Evolutionary conservation across 2,329 filamentous ascomycete genomes (phyloP).

Genomic region (Talaromyces pinophilus): DNA sequence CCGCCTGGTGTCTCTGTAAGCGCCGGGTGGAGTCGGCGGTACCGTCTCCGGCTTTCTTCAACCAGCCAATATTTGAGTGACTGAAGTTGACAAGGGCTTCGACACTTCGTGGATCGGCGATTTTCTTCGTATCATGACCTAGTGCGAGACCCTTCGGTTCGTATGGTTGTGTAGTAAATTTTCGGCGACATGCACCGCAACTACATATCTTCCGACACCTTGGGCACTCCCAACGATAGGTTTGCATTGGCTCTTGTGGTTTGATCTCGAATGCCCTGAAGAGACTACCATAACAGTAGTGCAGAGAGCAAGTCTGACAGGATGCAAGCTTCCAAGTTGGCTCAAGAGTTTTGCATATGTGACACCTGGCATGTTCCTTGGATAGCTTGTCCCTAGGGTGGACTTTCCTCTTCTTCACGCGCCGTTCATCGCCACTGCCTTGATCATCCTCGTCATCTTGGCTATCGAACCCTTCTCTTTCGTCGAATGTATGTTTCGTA

Average conservation of each 20-base stretch:
- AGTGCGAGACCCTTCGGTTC: constrained; percentile 83
- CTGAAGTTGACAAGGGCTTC: constrained; percentile 90
- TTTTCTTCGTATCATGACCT: constrained; percentile 84
- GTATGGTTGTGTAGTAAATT: constrained; percentile 71
- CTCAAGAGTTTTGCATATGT: constrained; percentile 80
- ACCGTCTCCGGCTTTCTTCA: constrained; percentile 61
- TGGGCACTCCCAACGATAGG: constrained; percentile 83
- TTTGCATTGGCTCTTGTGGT: constrained; percentile 78
- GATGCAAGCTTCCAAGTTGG: constrained; percentile 81
- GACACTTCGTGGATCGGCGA: constrained; percentile 87
- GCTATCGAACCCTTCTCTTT: constrained; percentile 39
- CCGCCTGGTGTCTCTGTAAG: constrained; percentile 52
- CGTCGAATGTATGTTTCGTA: constrained; percentile 56
- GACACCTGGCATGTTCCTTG: constrained; percentile 63
- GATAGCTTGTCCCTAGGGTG: constrained; percentile 49
- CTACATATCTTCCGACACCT: constrained; percentile 85
- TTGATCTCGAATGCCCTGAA: constrained; percentile 89
- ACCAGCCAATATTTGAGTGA: constrained; percentile 82
- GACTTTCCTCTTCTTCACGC: constrained; percentile 66
- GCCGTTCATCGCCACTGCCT: constrained; percentile 53
- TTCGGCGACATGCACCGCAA: constrained; percentile 74
- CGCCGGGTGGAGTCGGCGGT: constrained; percentile 48
- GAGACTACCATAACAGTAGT: constrained; percentile 90
- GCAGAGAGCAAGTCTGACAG: constrained; percentile 73
- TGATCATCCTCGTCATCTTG: constrained; percentile 50